Conservation (phyloP, 768 basidiomycete genomes). For the Calvatia gigantea region DNA sequence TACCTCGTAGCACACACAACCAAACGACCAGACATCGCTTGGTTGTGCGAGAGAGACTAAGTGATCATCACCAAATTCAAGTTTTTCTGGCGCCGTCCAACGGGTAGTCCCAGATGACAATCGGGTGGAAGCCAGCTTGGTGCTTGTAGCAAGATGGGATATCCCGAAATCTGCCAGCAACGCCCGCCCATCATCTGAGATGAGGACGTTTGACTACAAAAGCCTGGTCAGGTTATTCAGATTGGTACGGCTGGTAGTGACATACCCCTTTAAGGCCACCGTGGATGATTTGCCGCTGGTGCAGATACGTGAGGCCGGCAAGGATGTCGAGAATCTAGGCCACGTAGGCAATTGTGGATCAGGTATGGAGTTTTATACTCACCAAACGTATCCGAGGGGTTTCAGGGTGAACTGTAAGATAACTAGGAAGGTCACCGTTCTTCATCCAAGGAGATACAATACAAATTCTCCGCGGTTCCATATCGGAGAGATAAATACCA, state of each 20-base stretch:
- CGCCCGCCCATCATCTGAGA: neutral
- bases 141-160: neutral
- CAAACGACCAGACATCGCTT: slow-evolving; percentile 2
- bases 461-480: neutral
- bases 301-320: slow-evolving; percentile 10
- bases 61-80: neutral
- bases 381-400: slow-evolving; percentile 16
- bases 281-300: neutral
- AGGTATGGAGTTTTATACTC: neutral
- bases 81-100: slow-evolving; percentile 1
- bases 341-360: neutral
- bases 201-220: neutral
- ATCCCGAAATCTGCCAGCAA: neutral
- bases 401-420: slow-evolving; percentile 10
- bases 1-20: slow-evolving; percentile 4
- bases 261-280: slow-evolving; percentile 5
- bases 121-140: neutral
- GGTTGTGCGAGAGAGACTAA: neutral
- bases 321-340: neutral
- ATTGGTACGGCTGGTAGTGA: neutral
- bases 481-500: slow-evolving; percentile 22
- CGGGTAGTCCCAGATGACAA: neutral
- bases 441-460: slow-evolving; percentile 21
- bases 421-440: slow-evolving; percentile 18
- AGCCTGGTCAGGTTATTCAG: neutral